A percentile compares a stretch with the other conserved stretches of the same genome.
phyloP scores from a whole-genome alignment of 768 basidiomycete species.

The Exidia glandulosa region DNA sequence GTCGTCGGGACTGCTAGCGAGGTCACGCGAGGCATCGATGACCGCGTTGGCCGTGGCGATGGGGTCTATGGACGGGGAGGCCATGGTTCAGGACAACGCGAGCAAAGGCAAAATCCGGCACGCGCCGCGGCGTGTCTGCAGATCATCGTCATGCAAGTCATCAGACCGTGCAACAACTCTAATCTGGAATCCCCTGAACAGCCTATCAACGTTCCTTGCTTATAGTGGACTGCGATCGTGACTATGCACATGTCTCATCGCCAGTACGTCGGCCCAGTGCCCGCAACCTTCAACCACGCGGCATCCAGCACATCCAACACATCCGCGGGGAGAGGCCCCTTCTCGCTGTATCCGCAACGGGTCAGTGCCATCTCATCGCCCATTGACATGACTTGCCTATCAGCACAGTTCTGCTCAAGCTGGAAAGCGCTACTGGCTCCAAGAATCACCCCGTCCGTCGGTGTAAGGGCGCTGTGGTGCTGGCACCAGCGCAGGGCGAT shows the following conservation, averaged over 20 bases:
- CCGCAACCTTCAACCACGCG: constrained; percentile 31
- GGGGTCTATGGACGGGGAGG: not conserved
- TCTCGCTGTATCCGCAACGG: constrained; percentile 22
- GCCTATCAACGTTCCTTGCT: too few species aligned
- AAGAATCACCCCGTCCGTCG: constrained; percentile 35
- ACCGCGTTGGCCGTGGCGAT: not conserved
- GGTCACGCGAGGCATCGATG: not conserved
- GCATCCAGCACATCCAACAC: constrained; percentile 41
- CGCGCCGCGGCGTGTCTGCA: too few species aligned
- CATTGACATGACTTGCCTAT: constrained; percentile 12
- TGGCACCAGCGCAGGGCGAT: constrained; percentile 53
- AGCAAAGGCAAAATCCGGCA: too few species aligned
- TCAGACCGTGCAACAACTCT: too few species aligned
- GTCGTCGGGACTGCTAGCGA: not conserved
- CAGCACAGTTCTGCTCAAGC: constrained; percentile 32
- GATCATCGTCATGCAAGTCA: too few species aligned
- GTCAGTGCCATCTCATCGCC: too few species aligned
- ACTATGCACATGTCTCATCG: constrained; percentile 14
- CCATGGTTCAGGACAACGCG: not conserved
- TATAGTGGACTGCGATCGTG: too few species aligned
- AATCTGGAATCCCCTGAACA: too few species aligned
- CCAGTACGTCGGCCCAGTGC: constrained; percentile 27
- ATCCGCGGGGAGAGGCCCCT: constrained; percentile 43
- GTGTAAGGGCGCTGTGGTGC: constrained; percentile 38
- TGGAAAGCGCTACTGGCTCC: constrained; percentile 37